A percentile compares a stretch with the other conserved stretches of the same genome.
Evolutionary conservation across 371 early-diverging fungal genomes (phyloP).

Genomic region (Syncephalastrum sp.): DNA sequence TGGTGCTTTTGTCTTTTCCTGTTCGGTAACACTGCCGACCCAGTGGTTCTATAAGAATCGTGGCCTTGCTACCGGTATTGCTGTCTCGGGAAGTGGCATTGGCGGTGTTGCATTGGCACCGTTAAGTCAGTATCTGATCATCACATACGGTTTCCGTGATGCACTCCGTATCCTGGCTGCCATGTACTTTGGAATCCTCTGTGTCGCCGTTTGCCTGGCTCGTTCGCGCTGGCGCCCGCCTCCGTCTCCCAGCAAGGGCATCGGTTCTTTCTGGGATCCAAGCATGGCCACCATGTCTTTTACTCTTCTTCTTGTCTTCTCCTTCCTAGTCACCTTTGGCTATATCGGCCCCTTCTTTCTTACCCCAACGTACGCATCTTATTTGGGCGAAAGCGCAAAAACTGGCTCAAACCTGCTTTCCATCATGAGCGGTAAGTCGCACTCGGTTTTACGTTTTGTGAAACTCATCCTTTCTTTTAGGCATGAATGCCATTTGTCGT

Average conservation of each 20-base stretch:
- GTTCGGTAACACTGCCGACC: constrained; percentile 42
- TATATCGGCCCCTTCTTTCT: constrained; percentile 23
- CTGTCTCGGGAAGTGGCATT: constrained; percentile 65
- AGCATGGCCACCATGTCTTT: constrained; percentile 18
- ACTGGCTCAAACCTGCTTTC: constrained; percentile 8
- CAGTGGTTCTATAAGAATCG: constrained; percentile 50
- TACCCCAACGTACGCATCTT: constrained; percentile 5
- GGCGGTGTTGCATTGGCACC: constrained; percentile 69
- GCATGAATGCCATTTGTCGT: constrained; percentile 11
- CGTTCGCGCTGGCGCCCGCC: constrained; percentile 27
- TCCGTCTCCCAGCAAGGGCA: neutral
- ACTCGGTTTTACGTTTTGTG: too few relatives aligned
- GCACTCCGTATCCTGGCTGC: constrained; percentile 41
- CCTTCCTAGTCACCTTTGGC: constrained; percentile 44
- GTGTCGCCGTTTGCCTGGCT: constrained; percentile 31
- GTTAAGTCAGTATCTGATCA: constrained; percentile 51
- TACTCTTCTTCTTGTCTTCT: constrained; percentile 30
- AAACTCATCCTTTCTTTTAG: neutral
- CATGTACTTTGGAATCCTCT: constrained; percentile 29
- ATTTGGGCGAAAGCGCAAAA: neutral
- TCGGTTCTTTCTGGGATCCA: constrained; percentile 23
- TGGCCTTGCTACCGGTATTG: constrained; percentile 52
- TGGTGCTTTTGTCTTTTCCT: constrained; percentile 38
- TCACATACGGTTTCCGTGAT: constrained; percentile 46
- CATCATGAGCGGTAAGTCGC: constrained; percentile 13